A percentile compares a stretch with the other conserved stretches of the same genome.
phyloP scores from a whole-genome alignment of 73 alveolate species.

The Paramecium tetraurelia region DNA sequence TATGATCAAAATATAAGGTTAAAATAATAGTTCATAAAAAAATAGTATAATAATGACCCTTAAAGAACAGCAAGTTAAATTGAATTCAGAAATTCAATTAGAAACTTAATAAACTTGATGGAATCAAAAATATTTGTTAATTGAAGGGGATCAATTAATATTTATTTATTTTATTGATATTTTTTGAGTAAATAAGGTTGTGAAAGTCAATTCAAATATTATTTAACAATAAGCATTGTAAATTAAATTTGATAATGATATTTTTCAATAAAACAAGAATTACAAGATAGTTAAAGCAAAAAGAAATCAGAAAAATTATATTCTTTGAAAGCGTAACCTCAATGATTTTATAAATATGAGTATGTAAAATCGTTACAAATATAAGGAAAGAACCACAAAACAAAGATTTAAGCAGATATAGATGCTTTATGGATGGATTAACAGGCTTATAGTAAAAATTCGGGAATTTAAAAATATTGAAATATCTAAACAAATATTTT shows the following conservation, averaged over 20 bases:
- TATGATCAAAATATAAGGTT: too few relatives aligned
- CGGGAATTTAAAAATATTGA: background rate
- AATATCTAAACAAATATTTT: conserved; percentile 16
- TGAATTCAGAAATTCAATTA: too few relatives aligned
- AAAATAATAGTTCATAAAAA: too few relatives aligned
- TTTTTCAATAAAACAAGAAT: background rate
- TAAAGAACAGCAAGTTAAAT: too few relatives aligned
- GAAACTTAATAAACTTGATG: too few relatives aligned
- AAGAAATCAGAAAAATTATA: background rate
- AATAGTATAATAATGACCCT: too few relatives aligned
- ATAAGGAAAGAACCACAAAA: background rate
- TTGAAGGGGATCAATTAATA: too few relatives aligned
- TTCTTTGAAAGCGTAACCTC: background rate
- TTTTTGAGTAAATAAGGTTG: too few relatives aligned
- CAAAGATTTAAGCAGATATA: background rate
- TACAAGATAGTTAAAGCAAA: background rate
- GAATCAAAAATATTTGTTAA: too few relatives aligned
- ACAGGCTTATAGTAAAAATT: background rate
- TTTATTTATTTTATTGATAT: too few relatives aligned
- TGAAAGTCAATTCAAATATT: too few relatives aligned
- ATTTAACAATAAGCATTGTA: background rate
- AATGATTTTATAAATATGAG: background rate
- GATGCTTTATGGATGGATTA: background rate
- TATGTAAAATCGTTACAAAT: background rate
- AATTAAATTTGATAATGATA: background rate